Evolutionary conservation across 75 land plant species (phyloP).

Genomic region (Isoetes taiwanensis): DNA sequence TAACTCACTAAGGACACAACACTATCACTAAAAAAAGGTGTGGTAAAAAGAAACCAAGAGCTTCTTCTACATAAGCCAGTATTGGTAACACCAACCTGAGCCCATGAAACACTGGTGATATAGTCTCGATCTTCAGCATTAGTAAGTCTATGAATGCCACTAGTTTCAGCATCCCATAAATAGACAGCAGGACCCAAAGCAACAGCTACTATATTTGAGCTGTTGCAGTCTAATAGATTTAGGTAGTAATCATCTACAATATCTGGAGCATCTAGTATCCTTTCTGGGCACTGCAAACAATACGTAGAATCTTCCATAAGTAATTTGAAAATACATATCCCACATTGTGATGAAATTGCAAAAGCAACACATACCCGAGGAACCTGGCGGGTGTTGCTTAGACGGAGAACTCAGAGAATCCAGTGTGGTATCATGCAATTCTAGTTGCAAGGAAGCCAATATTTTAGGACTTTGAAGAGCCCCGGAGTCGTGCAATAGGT

Average conservation of each 20-base stretch:
- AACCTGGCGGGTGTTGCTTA: slow-evolving; percentile 10
- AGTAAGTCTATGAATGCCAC: slow-evolving; percentile 12
- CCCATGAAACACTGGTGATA: slow-evolving; percentile 45
- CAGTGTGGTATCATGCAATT: not conserved
- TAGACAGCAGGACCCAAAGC: slow-evolving; percentile 38
- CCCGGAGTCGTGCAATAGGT: slow-evolving; percentile 27
- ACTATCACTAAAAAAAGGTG: too few relatives aligned
- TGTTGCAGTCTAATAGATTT: slow-evolving; percentile 58
- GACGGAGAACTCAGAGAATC: slow-evolving; percentile 9
- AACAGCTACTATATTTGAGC: slow-evolving; percentile 37
- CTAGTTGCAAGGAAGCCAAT: slow-evolving; percentile 24
- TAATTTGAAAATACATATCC: too few relatives aligned
- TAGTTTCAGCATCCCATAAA: slow-evolving; percentile 32
- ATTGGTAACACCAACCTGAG: slow-evolving; percentile 39
- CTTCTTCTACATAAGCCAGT: too few relatives aligned
- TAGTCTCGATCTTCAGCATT: slow-evolving; percentile 28
- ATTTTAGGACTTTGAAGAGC: slow-evolving; percentile 28
- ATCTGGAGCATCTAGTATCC: slow-evolving; percentile 52
- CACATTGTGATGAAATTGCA: too few relatives aligned
- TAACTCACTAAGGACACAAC: too few relatives aligned
- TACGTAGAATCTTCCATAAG: too few relatives aligned
- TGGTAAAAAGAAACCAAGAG: too few relatives aligned
- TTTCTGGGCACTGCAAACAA: slow-evolving; percentile 30
- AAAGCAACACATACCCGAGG: slow-evolving; percentile 13
- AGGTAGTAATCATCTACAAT: slow-evolving; percentile 48